Conservation (phyloP, 345 rosid genomes). For the Diplotaxis tenuifolia region DNA sequence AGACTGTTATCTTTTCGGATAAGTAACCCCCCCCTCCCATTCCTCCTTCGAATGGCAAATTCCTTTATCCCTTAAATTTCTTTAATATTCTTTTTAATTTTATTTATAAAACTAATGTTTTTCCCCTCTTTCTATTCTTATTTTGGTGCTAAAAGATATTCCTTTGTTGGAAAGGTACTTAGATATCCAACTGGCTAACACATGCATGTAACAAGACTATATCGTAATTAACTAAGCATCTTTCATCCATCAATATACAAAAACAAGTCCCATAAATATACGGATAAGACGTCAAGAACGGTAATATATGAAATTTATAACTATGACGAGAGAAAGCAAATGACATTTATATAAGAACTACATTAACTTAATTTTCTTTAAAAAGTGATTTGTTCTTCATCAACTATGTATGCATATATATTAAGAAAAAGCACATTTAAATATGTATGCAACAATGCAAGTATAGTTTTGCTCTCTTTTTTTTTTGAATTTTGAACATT, state of each 20-base stretch:
- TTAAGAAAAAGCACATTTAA: too few species aligned
- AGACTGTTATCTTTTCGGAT: conserved; percentile 14
- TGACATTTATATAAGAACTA: background rate
- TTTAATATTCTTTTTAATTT: background rate
- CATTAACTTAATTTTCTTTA: background rate
- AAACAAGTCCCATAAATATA: background rate
- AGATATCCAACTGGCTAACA: conserved; percentile 44
- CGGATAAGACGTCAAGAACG: background rate
- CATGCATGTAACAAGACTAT: conserved; percentile 38
- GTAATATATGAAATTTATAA: background rate
- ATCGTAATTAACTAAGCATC: background rate
- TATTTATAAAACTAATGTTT: background rate
- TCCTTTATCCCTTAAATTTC: background rate
- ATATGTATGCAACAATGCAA: too few species aligned
- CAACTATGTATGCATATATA: background rate
- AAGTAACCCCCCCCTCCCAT: conserved; percentile 5
- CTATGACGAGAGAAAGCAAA: background rate
- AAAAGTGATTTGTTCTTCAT: background rate
- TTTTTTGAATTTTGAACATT: too few species aligned
- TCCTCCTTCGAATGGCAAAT: conserved; percentile 3
- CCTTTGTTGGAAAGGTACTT: conserved; percentile 23
- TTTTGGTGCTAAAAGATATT: conserved; percentile 34
- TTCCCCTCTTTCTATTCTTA: background rate
- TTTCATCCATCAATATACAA: background rate
- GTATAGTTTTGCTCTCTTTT: too few species aligned